Conservation (phyloP, 257 asterid genomes). For the Primulina eburnea region DNA sequence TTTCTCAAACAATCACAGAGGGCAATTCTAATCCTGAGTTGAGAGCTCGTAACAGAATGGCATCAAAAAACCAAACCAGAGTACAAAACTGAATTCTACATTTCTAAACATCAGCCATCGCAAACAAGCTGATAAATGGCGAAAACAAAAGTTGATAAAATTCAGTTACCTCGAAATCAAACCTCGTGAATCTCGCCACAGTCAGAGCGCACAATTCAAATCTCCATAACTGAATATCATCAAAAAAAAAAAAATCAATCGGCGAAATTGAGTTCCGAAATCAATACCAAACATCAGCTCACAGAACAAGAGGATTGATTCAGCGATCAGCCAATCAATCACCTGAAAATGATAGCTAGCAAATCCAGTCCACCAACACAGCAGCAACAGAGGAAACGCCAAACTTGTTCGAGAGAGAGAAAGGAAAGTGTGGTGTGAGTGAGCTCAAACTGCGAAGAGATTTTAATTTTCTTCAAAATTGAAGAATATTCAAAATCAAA, state of each 20-base stretch:
- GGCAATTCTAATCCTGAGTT: neutral
- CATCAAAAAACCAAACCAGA: neutral
- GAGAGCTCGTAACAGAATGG: neutral
- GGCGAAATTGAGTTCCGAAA: neutral
- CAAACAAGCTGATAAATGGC: neutral
- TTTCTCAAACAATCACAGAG: neutral
- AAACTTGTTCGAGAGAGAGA: constrained; percentile 19
- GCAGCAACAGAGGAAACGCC: constrained; percentile 15
- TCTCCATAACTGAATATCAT: constrained; percentile 6
- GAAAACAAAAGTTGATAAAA: constrained; percentile 1
- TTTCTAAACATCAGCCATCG: neutral
- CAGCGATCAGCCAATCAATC: constrained; percentile 7
- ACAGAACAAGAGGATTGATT: neutral
- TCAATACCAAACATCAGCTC: neutral
- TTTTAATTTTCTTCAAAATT: neutral
- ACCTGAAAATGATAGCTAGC: constrained; percentile 31
- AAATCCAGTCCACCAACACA: neutral
- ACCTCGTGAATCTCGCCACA: constrained; percentile 8
- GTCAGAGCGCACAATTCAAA: constrained; percentile 10
- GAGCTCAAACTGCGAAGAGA: neutral
- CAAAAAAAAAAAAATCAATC: neutral
- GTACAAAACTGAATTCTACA: neutral
- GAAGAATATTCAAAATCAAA: neutral
- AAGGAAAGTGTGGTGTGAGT: neutral
- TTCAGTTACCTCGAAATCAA: neutral